phyloP scores from a whole-genome alignment of 495 filamentous ascomycete genomes.

The Penicillium antarcticum region DNA sequence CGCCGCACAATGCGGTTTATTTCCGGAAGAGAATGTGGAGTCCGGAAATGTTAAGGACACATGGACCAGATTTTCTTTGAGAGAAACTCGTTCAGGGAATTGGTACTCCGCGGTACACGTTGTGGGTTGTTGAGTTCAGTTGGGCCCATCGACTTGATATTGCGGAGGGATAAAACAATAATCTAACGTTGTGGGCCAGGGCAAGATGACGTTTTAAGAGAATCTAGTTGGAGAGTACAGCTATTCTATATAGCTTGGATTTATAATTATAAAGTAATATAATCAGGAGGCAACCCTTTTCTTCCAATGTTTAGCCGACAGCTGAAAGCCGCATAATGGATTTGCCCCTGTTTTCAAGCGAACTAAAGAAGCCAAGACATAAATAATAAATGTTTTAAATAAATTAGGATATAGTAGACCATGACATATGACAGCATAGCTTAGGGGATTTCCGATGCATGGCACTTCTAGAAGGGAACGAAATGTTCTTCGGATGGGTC shows the following conservation, averaged over 20 bases:
- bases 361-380: not conserved
- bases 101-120: not conserved
- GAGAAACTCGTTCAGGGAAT: not conserved
- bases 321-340: not conserved
- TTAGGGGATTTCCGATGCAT: conserved; percentile 2
- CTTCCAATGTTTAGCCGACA: not conserved
- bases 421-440: not conserved
- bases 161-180: not conserved
- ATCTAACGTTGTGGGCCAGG: not conserved
- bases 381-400: not conserved
- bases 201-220: not conserved
- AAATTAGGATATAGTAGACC: not conserved
- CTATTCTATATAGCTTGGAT: conserved; percentile 1
- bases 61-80: not conserved
- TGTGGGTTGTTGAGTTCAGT: not conserved
- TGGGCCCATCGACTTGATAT: not conserved
- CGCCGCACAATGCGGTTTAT: not conserved
- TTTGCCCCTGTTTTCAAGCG: conserved; percentile 1
- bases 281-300: conserved; percentile 5
- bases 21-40: not conserved
- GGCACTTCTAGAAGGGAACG: conserved; percentile 3
- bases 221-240: not conserved
- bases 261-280: not conserved
- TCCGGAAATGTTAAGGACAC: not conserved
- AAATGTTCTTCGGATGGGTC: not conserved